These are phyloP conservation scores for Fusarium sp. DNA, from an alignment of 2,329 filamentous ascomycete genomes.

Conservation along the genomic window DNA sequence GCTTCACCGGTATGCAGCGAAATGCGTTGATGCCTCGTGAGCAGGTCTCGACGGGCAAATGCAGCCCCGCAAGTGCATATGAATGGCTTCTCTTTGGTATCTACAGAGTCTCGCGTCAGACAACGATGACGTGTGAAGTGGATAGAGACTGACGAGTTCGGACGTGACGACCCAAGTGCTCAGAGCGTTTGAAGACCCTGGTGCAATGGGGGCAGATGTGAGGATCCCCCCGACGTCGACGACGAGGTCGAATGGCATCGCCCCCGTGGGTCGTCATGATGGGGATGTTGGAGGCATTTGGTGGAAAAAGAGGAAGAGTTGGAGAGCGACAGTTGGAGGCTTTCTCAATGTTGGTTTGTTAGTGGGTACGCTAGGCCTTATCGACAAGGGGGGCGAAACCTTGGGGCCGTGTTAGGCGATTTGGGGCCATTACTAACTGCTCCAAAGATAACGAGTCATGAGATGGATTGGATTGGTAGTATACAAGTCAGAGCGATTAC, in stretches of 20 bases:
- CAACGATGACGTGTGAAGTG: neutral
- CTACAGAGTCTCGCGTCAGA: constrained; percentile 40
- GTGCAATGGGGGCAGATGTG: constrained; percentile 56
- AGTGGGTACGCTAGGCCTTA: neutral
- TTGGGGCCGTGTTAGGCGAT: neutral
- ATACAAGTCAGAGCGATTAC: neutral
- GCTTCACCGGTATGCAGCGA: constrained; percentile 47
- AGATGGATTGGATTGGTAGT: neutral
- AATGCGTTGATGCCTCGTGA: constrained; percentile 58
- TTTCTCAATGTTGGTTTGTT: neutral
- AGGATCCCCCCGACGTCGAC: constrained; percentile 25
- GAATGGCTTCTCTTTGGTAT: constrained; percentile 62
- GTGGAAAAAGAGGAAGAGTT: constrained; percentile 9
- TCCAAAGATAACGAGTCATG: constrained; percentile 1
- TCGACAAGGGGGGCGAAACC: neutral
- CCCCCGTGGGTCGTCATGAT: constrained; percentile 11
- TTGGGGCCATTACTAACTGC: neutral
- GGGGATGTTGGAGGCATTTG: constrained; percentile 4
- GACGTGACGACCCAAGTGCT: constrained; percentile 59
- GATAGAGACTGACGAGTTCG: constrained; percentile 55
- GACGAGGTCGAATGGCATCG: constrained; percentile 1
- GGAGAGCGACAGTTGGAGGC: constrained; percentile 20
- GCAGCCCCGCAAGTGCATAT: constrained; percentile 57
- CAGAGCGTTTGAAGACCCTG: constrained; percentile 58
- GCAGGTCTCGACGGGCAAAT: constrained; percentile 57